Conservation (phyloP, 2,329 filamentous ascomycete species). For the Penicillium aurantiogriseum region DNA sequence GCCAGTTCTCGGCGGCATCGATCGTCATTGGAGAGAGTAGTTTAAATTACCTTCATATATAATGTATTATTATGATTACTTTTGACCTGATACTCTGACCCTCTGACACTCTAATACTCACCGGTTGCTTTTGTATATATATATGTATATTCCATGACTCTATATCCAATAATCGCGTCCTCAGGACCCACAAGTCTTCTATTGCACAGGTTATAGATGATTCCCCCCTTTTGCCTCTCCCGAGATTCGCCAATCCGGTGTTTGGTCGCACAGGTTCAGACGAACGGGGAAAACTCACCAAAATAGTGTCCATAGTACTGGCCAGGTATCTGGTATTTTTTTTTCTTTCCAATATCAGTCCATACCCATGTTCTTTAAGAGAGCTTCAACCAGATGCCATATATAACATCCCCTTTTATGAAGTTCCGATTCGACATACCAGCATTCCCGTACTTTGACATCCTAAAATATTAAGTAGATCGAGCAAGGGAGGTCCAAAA, state of each 20-base stretch:
- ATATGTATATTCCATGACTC: not conserved
- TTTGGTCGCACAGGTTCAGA: constrained; percentile 10
- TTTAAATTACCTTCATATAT: constrained; percentile 17
- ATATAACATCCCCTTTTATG: not conserved
- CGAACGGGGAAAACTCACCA: constrained; percentile 4
- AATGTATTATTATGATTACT: not conserved
- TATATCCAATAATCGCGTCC: not conserved
- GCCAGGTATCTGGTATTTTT: not conserved
- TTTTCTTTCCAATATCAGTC: not conserved
- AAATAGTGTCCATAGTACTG: not conserved
- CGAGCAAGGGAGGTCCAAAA: constrained; percentile 9
- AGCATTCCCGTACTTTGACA: constrained; percentile 1
- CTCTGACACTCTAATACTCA: not conserved
- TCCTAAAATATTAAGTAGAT: constrained; percentile 8
- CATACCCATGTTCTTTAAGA: not conserved
- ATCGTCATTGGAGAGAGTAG: constrained; percentile 27
- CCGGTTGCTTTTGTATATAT: not conserved
- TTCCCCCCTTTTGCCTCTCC: not conserved
- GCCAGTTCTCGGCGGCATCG: constrained; percentile 21
- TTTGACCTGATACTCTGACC: no score
- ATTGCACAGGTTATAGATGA: not conserved
- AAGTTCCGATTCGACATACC: not conserved
- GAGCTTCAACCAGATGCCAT: not conserved
- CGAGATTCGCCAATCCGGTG: not conserved
- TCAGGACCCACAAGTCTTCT: not conserved